Percentiles rank a stretch among this genome's conserved stretches.
phyloP scores from a whole-genome alignment of 2,329 filamentous ascomycete genomes.

The Colletotrichum limetticola region DNA sequence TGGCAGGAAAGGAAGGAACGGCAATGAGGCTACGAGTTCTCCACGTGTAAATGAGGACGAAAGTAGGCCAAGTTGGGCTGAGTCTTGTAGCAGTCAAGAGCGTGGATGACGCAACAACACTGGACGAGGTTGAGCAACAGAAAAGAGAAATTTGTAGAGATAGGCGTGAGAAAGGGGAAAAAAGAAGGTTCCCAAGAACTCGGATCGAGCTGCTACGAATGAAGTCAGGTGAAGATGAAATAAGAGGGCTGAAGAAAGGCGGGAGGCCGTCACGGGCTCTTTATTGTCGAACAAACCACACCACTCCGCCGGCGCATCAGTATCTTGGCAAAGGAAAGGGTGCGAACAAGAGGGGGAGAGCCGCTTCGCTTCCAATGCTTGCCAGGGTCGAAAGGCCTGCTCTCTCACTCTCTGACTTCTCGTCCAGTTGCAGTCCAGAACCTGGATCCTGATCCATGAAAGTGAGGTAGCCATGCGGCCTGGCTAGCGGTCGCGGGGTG shows the following conservation, averaged over 20 bases:
- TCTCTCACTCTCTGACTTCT: slow-evolving; percentile 4
- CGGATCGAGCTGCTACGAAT: slow-evolving; percentile 11
- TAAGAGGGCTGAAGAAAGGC: slow-evolving; percentile 24
- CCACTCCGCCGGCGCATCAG: slow-evolving; percentile 5
- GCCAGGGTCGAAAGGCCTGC: slow-evolving; percentile 1
- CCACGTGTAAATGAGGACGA: slow-evolving; percentile 12
- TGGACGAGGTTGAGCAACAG: slow-evolving; percentile 20
- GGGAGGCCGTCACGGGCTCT: slow-evolving; percentile 33
- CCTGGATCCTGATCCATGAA: slow-evolving; percentile 21
- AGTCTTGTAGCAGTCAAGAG: slow-evolving; percentile 10
- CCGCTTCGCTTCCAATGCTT: too few species aligned
- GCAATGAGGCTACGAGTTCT: background rate
- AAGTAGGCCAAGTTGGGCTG: slow-evolving; percentile 14
- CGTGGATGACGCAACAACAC: slow-evolving; percentile 27
- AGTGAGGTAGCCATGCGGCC: slow-evolving; percentile 15
- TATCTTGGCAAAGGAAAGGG: too few species aligned
- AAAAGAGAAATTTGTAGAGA: slow-evolving; percentile 3
- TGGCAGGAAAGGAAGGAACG: slow-evolving; percentile 35
- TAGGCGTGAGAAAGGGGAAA: slow-evolving; percentile 2
- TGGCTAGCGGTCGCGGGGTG: slow-evolving; percentile 31
- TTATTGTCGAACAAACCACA: slow-evolving; percentile 22
- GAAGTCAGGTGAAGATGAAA: slow-evolving; percentile 29
- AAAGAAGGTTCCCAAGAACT: slow-evolving; percentile 15
- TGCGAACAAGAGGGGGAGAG: background rate
- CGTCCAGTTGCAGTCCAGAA: slow-evolving; percentile 15